phyloP scores from a whole-genome alignment of 2,329 filamentous ascomycete species.

The Myriosclerotinia scirpicola region DNA sequence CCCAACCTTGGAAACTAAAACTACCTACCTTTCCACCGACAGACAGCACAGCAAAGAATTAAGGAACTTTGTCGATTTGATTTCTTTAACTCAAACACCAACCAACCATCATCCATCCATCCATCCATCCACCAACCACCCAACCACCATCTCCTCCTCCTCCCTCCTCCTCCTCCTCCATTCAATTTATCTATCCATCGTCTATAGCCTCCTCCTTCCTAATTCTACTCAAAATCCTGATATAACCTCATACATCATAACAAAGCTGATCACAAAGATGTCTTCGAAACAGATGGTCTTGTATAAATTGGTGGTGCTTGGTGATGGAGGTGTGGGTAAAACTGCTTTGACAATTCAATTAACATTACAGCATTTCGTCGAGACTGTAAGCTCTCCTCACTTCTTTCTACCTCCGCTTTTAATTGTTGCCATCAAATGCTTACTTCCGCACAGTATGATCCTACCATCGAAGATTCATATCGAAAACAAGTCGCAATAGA shows the following conservation, averaged over 20 bases:
- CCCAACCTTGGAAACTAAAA: constrained; percentile 9
- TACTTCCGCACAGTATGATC: constrained; percentile 59
- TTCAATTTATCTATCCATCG: not conserved
- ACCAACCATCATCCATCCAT: constrained; percentile 18
- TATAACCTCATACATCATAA: constrained; percentile 18
- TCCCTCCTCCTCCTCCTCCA: not conserved
- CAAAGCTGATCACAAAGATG: constrained; percentile 6
- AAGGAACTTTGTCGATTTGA: constrained; percentile 27
- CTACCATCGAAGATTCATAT: constrained; percentile 86
- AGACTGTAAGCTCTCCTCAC: constrained; percentile 62
- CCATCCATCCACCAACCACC: not conserved
- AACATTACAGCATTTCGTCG: constrained; percentile 96
- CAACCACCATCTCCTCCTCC: too few species aligned
- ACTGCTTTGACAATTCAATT: constrained; percentile 94
- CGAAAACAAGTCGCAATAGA: constrained; percentile 92
- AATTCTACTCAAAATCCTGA: not conserved
- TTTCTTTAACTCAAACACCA: constrained; percentile 11
- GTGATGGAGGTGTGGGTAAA: constrained; percentile 92
- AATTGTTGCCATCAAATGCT: constrained; percentile 27
- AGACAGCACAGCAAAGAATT: constrained; percentile 18
- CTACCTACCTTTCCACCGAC: constrained; percentile 25
- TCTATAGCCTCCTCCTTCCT: not conserved
- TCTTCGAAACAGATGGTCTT: constrained; percentile 69
- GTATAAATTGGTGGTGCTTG: constrained; percentile 94
- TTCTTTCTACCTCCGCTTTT: not conserved